phyloP scores from a whole-genome alignment of 352 stramenopile genomes.

The Plasmopara muralis region DNA sequence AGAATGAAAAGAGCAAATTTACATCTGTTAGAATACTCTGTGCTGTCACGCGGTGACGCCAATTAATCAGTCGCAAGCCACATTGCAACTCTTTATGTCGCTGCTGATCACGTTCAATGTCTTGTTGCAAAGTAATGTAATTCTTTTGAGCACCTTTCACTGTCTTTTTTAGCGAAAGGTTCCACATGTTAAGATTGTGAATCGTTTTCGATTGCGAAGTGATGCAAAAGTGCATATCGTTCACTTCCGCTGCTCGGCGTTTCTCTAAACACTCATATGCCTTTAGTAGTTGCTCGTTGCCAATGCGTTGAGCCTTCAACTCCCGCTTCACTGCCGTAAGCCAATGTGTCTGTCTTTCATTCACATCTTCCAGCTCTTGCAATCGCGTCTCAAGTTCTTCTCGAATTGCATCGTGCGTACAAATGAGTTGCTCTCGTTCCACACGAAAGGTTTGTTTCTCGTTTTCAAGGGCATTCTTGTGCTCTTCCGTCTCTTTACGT shows the following conservation, averaged over 20 bases:
- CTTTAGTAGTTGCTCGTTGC: conserved; percentile 62
- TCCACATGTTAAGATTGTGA: conserved; percentile 79
- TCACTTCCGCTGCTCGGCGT: conserved; percentile 59
- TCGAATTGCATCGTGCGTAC: conserved; percentile 33
- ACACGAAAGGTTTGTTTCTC: conserved; percentile 26
- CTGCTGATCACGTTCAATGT: conserved; percentile 32
- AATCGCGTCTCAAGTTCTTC: conserved; percentile 37
- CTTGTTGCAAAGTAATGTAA: conserved; percentile 38
- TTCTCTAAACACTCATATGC: conserved; percentile 63
- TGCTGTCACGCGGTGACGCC: conserved; percentile 58
- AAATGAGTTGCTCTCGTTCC: conserved; percentile 40
- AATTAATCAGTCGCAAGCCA: conserved; percentile 54
- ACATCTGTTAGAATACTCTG: conserved; percentile 64
- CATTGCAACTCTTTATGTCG: conserved; percentile 67
- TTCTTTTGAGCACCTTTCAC: conserved; percentile 51
- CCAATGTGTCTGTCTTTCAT: conserved; percentile 57
- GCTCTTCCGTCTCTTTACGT: conserved; percentile 27
- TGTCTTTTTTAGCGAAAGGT: conserved; percentile 63
- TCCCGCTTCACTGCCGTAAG: conserved; percentile 61
- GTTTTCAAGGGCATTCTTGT: conserved; percentile 22
- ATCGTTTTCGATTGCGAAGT: conserved; percentile 58
- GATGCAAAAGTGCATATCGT: conserved; percentile 76
- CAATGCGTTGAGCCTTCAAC: conserved; percentile 52
- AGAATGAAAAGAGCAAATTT: conserved; percentile 60
- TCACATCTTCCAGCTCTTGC: conserved; percentile 22